Evolutionary conservation across 495 filamentous ascomycete genomes (phyloP), one percentile per base, ranked within the genome.

Genomic region (Penicillium coprophilum): DNA sequence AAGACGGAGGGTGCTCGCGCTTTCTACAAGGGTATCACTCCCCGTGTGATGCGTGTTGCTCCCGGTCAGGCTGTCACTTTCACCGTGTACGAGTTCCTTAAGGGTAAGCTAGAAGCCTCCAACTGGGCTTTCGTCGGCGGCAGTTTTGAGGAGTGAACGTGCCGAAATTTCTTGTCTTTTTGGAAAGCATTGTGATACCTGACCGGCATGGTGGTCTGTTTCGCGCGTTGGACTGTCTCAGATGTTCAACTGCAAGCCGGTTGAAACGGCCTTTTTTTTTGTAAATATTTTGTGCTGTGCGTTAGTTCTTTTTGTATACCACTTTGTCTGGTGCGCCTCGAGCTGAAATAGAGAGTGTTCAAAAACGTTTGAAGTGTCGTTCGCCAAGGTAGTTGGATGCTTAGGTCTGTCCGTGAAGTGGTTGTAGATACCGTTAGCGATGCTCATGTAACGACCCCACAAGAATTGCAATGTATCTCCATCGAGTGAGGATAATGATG

Each of bases 21-120:
- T 11, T 99, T 99, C 79, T 99, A 97, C 79, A 97, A 96, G 83
- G 94, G 94, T 58, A 97, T 99, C 73, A 99, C 94, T 50, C 94
- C 94, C 9, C 82, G 94, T 57, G 88, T 98, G 58, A 97, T 97
- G 93, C 83, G 94, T 62, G 94, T 99, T 31, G 94, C 94, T 30
- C 94, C 94, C 13, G 94, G 94, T 48, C 94, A 99, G 77, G 95
- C 95, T 24, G 94, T 99, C 28, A 98, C 94, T 1, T 99, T 97
- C 68, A 96, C 92, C 44, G 91, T 97, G 60, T 97, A 97, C 73
- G 94, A 97, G 73, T 96, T 77, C 69, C 74, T 97, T 55, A 96
- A 91, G 78, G 84, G 85, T 19, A 86, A 87, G 72, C 70, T 97
- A 56, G 92, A 97, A 76, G 81, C 77, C 57, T 89, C 85, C 53